Base-by-base conservation (phyloP, 805 yeast species). In the Candida endomychidarum region DNA sequence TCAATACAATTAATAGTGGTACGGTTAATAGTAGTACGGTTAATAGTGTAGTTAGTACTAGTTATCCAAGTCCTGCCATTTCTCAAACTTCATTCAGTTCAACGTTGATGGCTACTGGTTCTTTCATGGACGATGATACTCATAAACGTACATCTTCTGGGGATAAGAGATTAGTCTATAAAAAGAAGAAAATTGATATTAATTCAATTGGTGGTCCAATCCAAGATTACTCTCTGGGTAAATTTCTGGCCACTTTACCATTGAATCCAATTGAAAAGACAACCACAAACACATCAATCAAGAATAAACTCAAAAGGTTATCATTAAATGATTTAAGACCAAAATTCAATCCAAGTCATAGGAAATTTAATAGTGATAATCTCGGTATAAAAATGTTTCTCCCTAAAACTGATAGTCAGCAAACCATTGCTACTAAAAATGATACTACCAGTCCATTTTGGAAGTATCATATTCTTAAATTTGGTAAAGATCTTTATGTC, bases 401-500 rank as follows among this genome's bases (percentile, higher is more conserved):
- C 11, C 19, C 27, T 3, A 24, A 3, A 7, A 8, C 6, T 6
- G 32, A 31, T 8, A 20, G 22, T 7, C 12, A 12, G 12, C 20
- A 32, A 20, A 4, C 35, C 8, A 16, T 8, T 12, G 18, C 8
- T 11, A 21, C 16, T 9, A 26, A 14, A 16, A 23, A 30, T 30
- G 34, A 21, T 5, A 26, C 30, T 3, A 32, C 28, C 25, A 40
- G 60, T 16, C 70, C 68, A 12, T 75, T 69, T 47, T 80, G 83
- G 81, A 81, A 81, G 52, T 83, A 82, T 51, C 89, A 83, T 52
- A 62, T 81, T 4, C 53, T 78, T 17, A 71, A 67, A 39, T 61
- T 78, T 37, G 79, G 80, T 8, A 70, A 67, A 27, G 80, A 76
- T 48, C 60, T 80, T 34, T 81, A 81, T 52, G 52, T 83, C 33